Conservation (phyloP, 805 yeast genomes). For the Candida anglica region DNA sequence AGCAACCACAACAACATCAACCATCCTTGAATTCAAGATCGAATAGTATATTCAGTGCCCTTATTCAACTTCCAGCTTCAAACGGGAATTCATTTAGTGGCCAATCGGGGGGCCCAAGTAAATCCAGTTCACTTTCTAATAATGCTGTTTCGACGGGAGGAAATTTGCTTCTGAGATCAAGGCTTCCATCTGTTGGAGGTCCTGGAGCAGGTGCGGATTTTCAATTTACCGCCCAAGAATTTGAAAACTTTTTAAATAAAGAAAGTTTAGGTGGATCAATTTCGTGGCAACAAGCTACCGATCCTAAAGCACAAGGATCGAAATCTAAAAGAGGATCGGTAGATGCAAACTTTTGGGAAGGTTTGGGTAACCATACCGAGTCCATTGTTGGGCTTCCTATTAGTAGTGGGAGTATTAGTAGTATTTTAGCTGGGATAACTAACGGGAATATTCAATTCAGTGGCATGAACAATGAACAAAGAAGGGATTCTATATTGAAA, state of each 20-base stretch:
- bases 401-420: slow-evolving; percentile 27
- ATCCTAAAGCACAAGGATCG: slow-evolving; percentile 5
- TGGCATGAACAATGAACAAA: slow-evolving; percentile 36
- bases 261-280: slow-evolving; percentile 29
- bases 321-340: slow-evolving; percentile 24
- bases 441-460: slow-evolving; percentile 36
- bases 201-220: slow-evolving; percentile 16
- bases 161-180: background rate
- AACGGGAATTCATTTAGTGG: slow-evolving; percentile 30
- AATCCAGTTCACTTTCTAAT: slow-evolving; percentile 7
- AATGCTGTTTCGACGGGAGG: slow-evolving; percentile 5
- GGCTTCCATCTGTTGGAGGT: slow-evolving; percentile 4
- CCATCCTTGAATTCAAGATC: slow-evolving; percentile 24
- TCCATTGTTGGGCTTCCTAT: slow-evolving; percentile 22
- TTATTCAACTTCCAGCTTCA: slow-evolving; percentile 37
- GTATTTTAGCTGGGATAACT: slow-evolving; percentile 29
- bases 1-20: slow-evolving; percentile 7
- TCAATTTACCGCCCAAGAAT: slow-evolving; percentile 20
- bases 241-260: slow-evolving; percentile 28
- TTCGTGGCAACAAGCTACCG: slow-evolving; percentile 20
- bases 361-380: slow-evolving; percentile 14
- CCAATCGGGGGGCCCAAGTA: slow-evolving; percentile 7
- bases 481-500: slow-evolving; percentile 37
- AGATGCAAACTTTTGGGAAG: slow-evolving; percentile 14
- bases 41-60: slow-evolving; percentile 35